Conservation (phyloP, 371 early-diverging fungal species). For the Synchytrium microbalum region DNA sequence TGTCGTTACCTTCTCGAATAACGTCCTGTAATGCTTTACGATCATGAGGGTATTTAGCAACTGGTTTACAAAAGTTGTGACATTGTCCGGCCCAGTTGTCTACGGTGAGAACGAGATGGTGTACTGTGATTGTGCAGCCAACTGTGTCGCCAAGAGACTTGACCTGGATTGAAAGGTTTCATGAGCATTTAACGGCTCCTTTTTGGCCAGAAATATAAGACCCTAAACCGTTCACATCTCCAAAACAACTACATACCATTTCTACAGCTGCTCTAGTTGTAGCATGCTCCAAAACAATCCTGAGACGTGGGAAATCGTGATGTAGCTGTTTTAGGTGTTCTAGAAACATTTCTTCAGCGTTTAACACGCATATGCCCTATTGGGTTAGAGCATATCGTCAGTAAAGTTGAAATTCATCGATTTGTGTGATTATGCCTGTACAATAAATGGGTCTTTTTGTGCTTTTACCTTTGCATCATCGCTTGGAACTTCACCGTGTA, state of each 20-base stretch:
- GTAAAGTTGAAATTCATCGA: background rate
- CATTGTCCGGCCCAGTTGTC: slow-evolving; percentile 96
- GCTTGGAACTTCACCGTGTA: slow-evolving; percentile 94
- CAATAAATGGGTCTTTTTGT: background rate
- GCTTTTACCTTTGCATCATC: slow-evolving; percentile 55
- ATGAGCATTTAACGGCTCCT: background rate
- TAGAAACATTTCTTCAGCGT: slow-evolving; percentile 92
- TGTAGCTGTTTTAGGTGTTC: slow-evolving; percentile 76
- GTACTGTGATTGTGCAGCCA: slow-evolving; percentile 90
- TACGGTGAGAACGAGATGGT: slow-evolving; percentile 82
- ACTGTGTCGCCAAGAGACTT: slow-evolving; percentile 86
- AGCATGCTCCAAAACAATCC: slow-evolving; percentile 95
- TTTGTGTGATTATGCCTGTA: background rate
- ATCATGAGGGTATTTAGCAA: slow-evolving; percentile 92
- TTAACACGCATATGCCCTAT: slow-evolving; percentile 82
- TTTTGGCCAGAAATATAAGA: no score
- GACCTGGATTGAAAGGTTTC: slow-evolving; percentile 49
- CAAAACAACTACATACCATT: slow-evolving; percentile 31
- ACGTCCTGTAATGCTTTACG: slow-evolving; percentile 82
- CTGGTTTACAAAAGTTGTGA: slow-evolving; percentile 97
- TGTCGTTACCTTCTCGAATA: slow-evolving; percentile 58
- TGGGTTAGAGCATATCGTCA: background rate
- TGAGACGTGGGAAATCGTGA: slow-evolving; percentile 79
- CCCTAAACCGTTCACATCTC: background rate
- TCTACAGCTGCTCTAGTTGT: slow-evolving; percentile 91